phyloP scores from a whole-genome alignment of 305 asterid genomes.

The Solanum aculeatissimum region DNA sequence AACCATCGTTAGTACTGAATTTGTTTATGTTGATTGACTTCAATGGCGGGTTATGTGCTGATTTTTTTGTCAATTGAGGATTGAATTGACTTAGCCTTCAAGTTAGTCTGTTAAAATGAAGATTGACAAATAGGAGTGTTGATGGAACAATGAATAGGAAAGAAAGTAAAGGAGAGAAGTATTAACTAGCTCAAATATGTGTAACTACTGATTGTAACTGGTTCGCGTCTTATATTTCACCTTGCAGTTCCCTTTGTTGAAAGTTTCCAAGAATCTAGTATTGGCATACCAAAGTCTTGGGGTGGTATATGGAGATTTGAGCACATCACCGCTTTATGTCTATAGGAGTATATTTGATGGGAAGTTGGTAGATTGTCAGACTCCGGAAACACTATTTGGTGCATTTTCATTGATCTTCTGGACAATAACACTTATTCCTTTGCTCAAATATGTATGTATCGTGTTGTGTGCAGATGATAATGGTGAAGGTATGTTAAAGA shows the following conservation, averaged over 20 bases:
- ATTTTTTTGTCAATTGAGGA: background rate
- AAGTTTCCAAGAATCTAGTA: conserved; percentile 39
- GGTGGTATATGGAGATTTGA: conserved; percentile 91
- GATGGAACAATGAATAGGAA: background rate
- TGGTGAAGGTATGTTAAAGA: conserved; percentile 70
- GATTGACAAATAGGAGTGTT: background rate
- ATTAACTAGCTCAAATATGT: background rate
- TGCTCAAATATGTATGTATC: conserved; percentile 69
- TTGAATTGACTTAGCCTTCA: background rate
- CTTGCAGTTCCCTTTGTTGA: conserved; percentile 46
- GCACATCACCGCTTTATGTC: conserved; percentile 94
- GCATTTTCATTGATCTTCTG: conserved; percentile 90
- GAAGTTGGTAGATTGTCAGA: conserved; percentile 49
- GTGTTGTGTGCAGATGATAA: conserved; percentile 81
- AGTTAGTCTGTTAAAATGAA: background rate
- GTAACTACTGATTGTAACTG: background rate
- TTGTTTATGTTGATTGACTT: background rate
- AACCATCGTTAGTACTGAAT: background rate
- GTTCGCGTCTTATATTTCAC: background rate
- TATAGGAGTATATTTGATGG: conserved; percentile 61
- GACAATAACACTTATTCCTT: conserved; percentile 83
- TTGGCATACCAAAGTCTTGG: conserved; percentile 94
- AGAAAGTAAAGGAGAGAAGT: background rate
- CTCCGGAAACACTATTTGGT: conserved; percentile 63
- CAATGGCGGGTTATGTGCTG: background rate